These are phyloP conservation scores for Exutisphaerella laricina DNA, from an alignment of 2,329 filamentous ascomycete species.

Conservation along the genomic window DNA sequence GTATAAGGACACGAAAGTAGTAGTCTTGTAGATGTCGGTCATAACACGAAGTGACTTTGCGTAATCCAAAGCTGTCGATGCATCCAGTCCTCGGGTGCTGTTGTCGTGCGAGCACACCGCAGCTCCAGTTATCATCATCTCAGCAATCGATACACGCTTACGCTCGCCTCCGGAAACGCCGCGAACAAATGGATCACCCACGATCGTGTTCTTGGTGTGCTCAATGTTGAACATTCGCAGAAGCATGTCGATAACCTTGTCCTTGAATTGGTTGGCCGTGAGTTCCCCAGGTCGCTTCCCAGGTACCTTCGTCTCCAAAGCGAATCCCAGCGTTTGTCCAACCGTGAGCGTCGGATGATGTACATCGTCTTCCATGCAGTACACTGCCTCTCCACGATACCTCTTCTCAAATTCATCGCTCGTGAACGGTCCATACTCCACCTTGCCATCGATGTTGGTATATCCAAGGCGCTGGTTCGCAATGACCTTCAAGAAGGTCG, in stretches of 20 bases:
- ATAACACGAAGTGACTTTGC: constrained; percentile 49
- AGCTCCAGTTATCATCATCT: constrained; percentile 44
- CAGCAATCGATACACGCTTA: constrained; percentile 46
- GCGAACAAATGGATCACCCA: constrained; percentile 74
- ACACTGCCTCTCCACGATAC: constrained; percentile 77
- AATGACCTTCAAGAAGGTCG: constrained; percentile 51
- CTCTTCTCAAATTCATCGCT: constrained; percentile 62
- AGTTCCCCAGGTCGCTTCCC: constrained; percentile 71
- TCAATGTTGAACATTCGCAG: constrained; percentile 93
- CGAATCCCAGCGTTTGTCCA: constrained; percentile 79
- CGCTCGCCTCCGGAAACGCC: constrained; percentile 56
- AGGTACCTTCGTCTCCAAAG: constrained; percentile 77
- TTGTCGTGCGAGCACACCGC: constrained; percentile 42
- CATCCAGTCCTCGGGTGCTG: constrained; percentile 44
- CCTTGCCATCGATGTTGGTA: constrained; percentile 62
- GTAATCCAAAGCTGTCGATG: constrained; percentile 46
- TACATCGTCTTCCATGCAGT: constrained; percentile 81
- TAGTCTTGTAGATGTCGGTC: constrained; percentile 77
- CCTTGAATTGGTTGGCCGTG: constrained; percentile 67
- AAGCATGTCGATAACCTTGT: constrained; percentile 65
- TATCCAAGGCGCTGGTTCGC: constrained; percentile 54
- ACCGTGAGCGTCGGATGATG: constrained; percentile 83
- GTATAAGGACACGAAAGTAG: constrained; percentile 80
- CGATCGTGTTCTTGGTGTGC: constrained; percentile 77
- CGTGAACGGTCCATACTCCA: constrained; percentile 60